A percentile compares a stretch with the other conserved stretches of the same genome.
These are phyloP conservation scores for Onygenales sp. DNA, from an alignment of 2,329 filamentous ascomycete species.

Conservation along the genomic window DNA sequence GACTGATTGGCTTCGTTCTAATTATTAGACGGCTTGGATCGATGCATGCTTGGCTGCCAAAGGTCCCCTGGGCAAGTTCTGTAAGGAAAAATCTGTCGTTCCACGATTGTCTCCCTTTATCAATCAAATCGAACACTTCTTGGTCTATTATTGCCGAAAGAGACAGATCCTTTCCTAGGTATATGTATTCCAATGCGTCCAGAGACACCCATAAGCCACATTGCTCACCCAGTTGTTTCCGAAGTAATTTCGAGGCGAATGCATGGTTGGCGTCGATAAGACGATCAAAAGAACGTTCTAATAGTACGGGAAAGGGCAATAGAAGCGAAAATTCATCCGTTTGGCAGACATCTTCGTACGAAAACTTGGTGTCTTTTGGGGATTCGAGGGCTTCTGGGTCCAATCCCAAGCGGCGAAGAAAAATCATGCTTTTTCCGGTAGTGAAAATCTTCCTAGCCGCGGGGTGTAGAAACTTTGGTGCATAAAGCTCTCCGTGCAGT, in stretches of 20 bases:
- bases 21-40: slow-evolving; percentile 56
- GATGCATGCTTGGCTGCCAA: slow-evolving; percentile 43
- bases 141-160: slow-evolving; percentile 56
- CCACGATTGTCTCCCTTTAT: slow-evolving; percentile 54
- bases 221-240: slow-evolving; percentile 55
- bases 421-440: slow-evolving; percentile 77
- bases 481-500: slow-evolving; percentile 50
- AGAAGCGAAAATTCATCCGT: slow-evolving; percentile 23
- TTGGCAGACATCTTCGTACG: slow-evolving; percentile 27
- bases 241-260: slow-evolving; percentile 57
- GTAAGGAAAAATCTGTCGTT: slow-evolving; percentile 74
- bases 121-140: slow-evolving; percentile 66
- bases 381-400: slow-evolving; percentile 15
- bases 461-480: slow-evolving; percentile 65
- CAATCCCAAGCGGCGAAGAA: slow-evolving; percentile 62
- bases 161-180: slow-evolving; percentile 66
- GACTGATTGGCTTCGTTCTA: slow-evolving; percentile 34
- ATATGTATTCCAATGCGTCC: slow-evolving; percentile 60
- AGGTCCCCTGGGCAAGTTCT: slow-evolving; percentile 65
- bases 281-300: slow-evolving; percentile 59
- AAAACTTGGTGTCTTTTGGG: slow-evolving; percentile 27
- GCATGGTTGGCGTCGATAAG: slow-evolving; percentile 71
- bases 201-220: slow-evolving; percentile 60
- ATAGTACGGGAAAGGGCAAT: slow-evolving; percentile 52
- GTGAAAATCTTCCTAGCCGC: slow-evolving; percentile 67